Evolutionary conservation across 371 early-diverging fungal genomes (phyloP).

Genomic region (Rhizopus sp.): DNA sequence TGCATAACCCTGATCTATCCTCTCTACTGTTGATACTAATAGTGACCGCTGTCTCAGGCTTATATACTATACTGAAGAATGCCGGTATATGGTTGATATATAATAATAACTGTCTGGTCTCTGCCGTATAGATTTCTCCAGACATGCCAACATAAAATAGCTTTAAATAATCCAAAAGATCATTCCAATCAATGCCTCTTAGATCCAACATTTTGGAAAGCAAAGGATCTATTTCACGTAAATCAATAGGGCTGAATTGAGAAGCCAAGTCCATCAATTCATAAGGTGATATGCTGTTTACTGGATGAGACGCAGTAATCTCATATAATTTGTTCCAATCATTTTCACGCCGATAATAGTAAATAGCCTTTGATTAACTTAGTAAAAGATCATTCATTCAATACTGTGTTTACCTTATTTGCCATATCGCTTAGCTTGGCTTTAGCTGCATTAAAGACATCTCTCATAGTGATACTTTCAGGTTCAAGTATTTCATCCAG

Average conservation of each 20-base stretch:
- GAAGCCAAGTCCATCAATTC: conserved; percentile 13
- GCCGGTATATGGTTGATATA: conserved; percentile 35
- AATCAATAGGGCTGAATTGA: conserved; percentile 23
- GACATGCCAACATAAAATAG: conserved; percentile 33
- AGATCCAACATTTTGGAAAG: conserved; percentile 29
- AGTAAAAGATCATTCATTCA: not conserved
- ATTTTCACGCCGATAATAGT: conserved; percentile 29
- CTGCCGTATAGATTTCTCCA: conserved; percentile 24
- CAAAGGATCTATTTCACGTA: conserved; percentile 18
- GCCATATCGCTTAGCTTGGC: conserved; percentile 33
- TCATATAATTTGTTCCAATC: conserved; percentile 44
- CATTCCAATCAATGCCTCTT: conserved; percentile 36
- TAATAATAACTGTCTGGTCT: conserved; percentile 32
- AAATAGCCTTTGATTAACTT: conserved; percentile 22
- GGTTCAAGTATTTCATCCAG: conserved; percentile 34
- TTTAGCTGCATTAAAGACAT: conserved; percentile 34
- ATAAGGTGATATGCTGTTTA: conserved; percentile 5
- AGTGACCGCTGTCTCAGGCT: conserved; percentile 3
- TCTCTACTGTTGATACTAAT: conserved; percentile 22
- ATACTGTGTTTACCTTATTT: conserved; percentile 26
- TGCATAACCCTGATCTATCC: not conserved
- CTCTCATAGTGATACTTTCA: conserved; percentile 22
- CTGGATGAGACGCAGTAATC: conserved; percentile 12
- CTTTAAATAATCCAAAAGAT: conserved; percentile 32
- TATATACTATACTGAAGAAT: conserved; percentile 31